Base-by-base conservation (phyloP, 1,284 basidiomycete genomes). In the Coriolopsis trogii region DNA sequence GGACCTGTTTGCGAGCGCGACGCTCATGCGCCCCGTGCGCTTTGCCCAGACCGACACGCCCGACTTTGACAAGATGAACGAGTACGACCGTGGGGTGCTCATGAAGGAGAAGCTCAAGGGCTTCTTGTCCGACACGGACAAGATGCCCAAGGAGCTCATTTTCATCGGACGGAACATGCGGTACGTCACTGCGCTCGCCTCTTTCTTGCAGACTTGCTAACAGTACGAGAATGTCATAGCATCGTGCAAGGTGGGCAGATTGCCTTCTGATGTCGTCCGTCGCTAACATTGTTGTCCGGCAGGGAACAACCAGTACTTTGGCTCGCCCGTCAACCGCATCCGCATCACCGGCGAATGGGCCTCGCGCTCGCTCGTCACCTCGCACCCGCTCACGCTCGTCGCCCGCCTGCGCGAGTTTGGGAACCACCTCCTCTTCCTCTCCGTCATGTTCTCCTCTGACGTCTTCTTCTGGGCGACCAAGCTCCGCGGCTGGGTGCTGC, bases 111-210 rank as follows among this genome's bases (percentile, higher is more conserved):
- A 74, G 66, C 63, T 89, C 51, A 84, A 78, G 64, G 71, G 72
- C 3, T 89, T 86, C 64, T 64, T 87, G 65, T 66, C 70, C 25
- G 85, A 88, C 62, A 87, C 86, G 25, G 85, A 89, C 62, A 78
- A 76, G 53, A 80, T 85, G 76, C 81, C 82, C 5, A 85, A 92
- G 72, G 89, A 86, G 58, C 74, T 95, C 30, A 85, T 95, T 50
- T 95, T 96, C 67, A 73, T 95, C 24, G 82, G 84, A 0, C 75
- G 93, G 51, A 91, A 91, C 64, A 91, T 94, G 82, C 78, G 93
- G 70, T 87, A 69, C 68, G 80, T 78, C 31, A 67, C 71, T 18
- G 21, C 31, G 28, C 20, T 49, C 9, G n/a, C n/a, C n/a, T n/a
- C 43, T 25, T 25, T 25, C 39, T 20, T 46, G 7, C 12, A n/a